These are phyloP conservation scores for Hyphodiscus sp. DNA, from an alignment of 2,329 filamentous ascomycete genomes.

Conservation along the genomic window DNA sequence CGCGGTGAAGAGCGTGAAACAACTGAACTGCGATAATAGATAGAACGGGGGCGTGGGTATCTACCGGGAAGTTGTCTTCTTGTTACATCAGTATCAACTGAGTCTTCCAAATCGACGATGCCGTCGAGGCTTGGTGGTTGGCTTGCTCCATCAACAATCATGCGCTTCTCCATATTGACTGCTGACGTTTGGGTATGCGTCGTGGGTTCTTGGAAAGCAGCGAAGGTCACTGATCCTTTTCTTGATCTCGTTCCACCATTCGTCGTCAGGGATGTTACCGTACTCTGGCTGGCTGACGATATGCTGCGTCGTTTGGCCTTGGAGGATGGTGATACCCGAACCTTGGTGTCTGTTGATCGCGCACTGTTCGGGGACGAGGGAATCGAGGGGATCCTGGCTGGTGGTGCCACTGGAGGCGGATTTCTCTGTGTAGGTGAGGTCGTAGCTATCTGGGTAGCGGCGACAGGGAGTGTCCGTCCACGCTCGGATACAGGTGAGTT, in stretches of 20 bases:
- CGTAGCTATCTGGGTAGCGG: background rate
- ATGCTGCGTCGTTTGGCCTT: background rate
- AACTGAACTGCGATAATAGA: background rate
- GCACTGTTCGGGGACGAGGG: background rate
- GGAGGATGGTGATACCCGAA: background rate
- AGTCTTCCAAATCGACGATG: conserved; percentile 23
- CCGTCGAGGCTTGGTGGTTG: conserved; percentile 18
- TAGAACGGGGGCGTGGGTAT: conserved; percentile 6
- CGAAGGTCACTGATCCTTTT: background rate
- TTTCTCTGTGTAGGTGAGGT: background rate
- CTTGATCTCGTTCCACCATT: background rate
- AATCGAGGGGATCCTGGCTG: background rate
- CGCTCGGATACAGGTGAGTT: conserved; percentile 1
- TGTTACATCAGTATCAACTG: conserved; percentile 25
- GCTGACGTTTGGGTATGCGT: conserved; percentile 1
- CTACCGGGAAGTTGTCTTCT: conserved; percentile 26
- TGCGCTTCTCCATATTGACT: conserved; percentile 1
- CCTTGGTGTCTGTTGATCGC: background rate
- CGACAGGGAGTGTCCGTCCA: background rate
- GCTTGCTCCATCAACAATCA: conserved; percentile 11
- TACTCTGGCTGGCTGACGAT: background rate
- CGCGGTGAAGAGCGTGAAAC: conserved; percentile 3
- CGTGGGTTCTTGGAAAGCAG: background rate
- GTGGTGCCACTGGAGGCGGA: background rate
- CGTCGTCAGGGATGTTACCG: background rate